Evolutionary conservation across 208 protist genomes (phyloP), one percentile per base, ranked within the genome.

Genomic region (Crithidia expoeki): DNA sequence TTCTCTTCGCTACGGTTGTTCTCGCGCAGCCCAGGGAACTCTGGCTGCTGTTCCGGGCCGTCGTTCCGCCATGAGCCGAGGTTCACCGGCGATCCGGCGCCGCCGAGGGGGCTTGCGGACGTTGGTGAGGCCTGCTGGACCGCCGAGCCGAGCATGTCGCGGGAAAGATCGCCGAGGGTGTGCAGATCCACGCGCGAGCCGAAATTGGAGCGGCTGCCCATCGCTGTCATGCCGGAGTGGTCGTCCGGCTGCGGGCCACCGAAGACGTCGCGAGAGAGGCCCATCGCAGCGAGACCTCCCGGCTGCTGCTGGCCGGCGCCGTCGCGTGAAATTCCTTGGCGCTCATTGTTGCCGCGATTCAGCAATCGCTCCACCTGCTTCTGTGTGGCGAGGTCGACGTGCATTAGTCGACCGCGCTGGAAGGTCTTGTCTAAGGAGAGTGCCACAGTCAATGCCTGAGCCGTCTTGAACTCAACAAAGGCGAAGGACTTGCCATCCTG

Each of bases 401-500:
- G 88, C 62, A 96, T 83, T 40, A 76, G 77, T n/a, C 91, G 86
- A 25, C 83, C 86, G 34, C 80, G 76, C 56, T 86, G 74, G 57
- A 82, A 77, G 46, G 72, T 86, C 30, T 83, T 66, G 74, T 94
- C 83, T 69, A 91, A 68, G 12, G 83, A 59, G n/a, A 93, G 80
- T 30, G 86, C 91, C 33, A 88, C 80, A 10, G 53, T 64, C n/a
- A 94, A 74, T 25, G 91, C 88, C 58, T 92, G 76, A 11, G 72
- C 56, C 19, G 82, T 84, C 40, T 80, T 89, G 61, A 96, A 93
- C 73, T 96, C 88, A 9, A 96, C 88, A 74, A 92, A 91, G 2
- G 91, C 91, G 59, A 96, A 96, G 47, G 83, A 87, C 63, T 89
- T 89, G 30, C 84, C 84, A 55, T 96, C 87, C 57, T 92, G 81